phyloP scores from a whole-genome alignment of 129 eudicot species.

The Tagetes patula region DNA sequence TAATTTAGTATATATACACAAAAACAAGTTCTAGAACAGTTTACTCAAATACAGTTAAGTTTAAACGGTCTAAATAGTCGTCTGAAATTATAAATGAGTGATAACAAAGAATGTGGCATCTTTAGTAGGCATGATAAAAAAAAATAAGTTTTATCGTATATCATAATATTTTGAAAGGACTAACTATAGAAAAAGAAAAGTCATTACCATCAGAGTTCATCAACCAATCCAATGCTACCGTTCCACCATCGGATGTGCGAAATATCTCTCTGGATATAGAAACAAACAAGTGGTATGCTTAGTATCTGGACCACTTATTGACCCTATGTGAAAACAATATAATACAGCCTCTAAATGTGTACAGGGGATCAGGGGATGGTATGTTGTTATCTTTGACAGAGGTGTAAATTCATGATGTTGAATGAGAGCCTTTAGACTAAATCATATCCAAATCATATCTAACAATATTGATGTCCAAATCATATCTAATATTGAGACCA shows the following conservation, averaged over 20 bases:
- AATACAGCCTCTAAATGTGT: neutral
- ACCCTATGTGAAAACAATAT: slow-evolving; percentile 2
- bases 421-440: neutral
- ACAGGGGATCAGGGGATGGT: neutral
- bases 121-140: neutral
- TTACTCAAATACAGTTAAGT: neutral
- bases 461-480: neutral
- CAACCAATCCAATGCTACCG: slow-evolving; percentile 89
- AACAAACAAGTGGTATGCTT: neutral
- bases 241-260: slow-evolving; percentile 86
- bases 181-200: slow-evolving; percentile 9
- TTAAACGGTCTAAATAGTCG: neutral
- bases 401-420: neutral
- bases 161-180: slow-evolving; percentile 6
- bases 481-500: neutral
- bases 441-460: neutral
- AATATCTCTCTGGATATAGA: slow-evolving; percentile 60
- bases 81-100: neutral
- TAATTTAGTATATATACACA: neutral
- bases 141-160: neutral
- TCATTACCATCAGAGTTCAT: slow-evolving; percentile 52
- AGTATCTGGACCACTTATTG: neutral
- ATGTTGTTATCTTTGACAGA: neutral
- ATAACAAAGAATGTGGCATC: neutral
- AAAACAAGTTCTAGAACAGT: neutral